These are phyloP conservation scores for Schoenoplectus triqueter DNA, from an alignment of 202 grass and related monocot species.

Conservation along the genomic window DNA sequence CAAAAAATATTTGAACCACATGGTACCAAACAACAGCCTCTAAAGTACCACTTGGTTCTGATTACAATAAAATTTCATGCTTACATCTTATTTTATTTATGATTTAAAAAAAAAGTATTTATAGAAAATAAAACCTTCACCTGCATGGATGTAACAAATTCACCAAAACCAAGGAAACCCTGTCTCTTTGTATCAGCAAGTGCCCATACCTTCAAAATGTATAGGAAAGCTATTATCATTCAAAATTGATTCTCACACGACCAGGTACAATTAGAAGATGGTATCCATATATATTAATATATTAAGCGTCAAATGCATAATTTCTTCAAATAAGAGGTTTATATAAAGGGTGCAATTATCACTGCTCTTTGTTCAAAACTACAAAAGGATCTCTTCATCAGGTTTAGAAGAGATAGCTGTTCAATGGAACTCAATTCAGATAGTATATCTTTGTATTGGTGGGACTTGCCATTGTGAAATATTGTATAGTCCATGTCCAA, in stretches of 20 bases:
- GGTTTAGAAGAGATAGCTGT: neutral
- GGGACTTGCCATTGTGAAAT: neutral
- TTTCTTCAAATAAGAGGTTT: neutral
- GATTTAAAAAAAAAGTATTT: neutral
- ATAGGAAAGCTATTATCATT: constrained; percentile 19
- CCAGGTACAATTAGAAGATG: neutral
- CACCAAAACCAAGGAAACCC: constrained; percentile 75
- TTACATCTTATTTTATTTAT: neutral
- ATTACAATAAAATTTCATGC: too few species aligned
- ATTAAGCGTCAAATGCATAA: neutral
- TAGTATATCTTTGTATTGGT: neutral
- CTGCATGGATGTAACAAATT: constrained; percentile 93
- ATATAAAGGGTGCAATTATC: too few species aligned
- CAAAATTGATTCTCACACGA: constrained; percentile 16
- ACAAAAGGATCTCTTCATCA: neutral
- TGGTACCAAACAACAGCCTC: neutral
- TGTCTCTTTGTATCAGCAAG: constrained; percentile 81
- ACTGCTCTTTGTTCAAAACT: neutral
- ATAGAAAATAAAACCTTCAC: constrained; percentile 38
- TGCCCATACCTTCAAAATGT: constrained; percentile 75
- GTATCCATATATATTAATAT: neutral
- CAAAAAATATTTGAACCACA: neutral
- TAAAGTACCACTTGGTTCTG: neutral
- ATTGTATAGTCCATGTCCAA: neutral
- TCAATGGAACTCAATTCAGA: neutral